These are phyloP conservation scores for Phytophthora citricola DNA, from an alignment of 352 stramenopile species.

Conservation along the genomic window DNA sequence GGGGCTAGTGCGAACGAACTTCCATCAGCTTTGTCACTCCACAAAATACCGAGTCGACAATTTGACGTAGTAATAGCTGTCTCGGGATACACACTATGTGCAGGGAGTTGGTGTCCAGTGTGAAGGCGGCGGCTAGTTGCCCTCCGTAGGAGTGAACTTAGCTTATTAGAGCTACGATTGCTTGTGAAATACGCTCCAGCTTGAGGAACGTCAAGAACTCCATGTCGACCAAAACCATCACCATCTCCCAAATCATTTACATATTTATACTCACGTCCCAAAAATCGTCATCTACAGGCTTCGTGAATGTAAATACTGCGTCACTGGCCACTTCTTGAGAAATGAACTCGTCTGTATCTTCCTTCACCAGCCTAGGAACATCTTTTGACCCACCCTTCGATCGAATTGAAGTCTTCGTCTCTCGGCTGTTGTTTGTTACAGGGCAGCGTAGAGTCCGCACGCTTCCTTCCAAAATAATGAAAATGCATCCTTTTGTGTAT, in stretches of 20 bases:
- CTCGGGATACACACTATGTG: constrained; percentile 26
- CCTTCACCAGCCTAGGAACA: neutral
- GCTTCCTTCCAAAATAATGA: constrained; percentile 29
- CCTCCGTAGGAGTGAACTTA: constrained; percentile 9
- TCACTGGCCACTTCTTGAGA: neutral
- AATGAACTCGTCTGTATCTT: constrained; percentile 1
- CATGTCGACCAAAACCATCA: constrained; percentile 23
- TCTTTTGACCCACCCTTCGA: neutral
- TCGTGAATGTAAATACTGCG: constrained; percentile 13
- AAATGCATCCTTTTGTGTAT: constrained; percentile 18
- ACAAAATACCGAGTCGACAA: constrained; percentile 42
- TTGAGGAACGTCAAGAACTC: neutral
- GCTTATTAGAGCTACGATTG: constrained; percentile 3
- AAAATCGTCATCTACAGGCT: constrained; percentile 20
- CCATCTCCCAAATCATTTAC: constrained; percentile 7
- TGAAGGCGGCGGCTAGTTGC: constrained; percentile 5
- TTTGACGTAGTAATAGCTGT: constrained; percentile 51
- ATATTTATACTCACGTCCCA: constrained; percentile 13
- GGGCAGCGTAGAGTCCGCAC: constrained; percentile 26
- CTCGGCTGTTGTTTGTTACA: neutral
- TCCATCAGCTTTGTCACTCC: constrained; percentile 1
- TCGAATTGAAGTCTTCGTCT: constrained; percentile 2
- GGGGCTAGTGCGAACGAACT: constrained; percentile 1
- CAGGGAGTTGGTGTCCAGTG: constrained; percentile 2
- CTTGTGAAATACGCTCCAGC: neutral